These are phyloP conservation scores for Arabidopsis thaliana DNA, from an alignment of 345 rosid species.

Conservation along the genomic window DNA sequence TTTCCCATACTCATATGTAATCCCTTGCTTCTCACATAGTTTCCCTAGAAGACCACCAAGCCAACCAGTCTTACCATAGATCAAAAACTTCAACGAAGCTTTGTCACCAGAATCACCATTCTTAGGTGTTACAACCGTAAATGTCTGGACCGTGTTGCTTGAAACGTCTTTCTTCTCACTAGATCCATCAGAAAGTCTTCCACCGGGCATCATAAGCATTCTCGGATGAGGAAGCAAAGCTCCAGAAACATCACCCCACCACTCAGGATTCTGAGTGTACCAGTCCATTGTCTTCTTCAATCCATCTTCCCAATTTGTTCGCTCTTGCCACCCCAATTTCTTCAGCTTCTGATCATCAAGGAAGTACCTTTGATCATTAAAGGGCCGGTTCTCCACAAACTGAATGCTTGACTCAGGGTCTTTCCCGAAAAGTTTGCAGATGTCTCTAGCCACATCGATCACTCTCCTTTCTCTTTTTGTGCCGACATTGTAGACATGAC, in stretches of 20 bases:
- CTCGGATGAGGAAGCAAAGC: conserved; percentile 68
- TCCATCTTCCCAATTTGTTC: conserved; percentile 66
- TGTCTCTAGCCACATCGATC: conserved; percentile 62
- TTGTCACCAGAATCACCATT: conserved; percentile 25
- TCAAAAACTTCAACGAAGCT: conserved; percentile 53
- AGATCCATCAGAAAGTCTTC: conserved; percentile 49
- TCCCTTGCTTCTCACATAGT: conserved; percentile 51
- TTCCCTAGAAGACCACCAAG: conserved; percentile 63
- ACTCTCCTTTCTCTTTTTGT: conserved; percentile 65
- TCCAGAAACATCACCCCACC: conserved; percentile 76
- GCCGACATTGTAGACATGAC: conserved; percentile 69
- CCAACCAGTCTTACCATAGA: conserved; percentile 69
- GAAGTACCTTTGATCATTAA: conserved; percentile 67
- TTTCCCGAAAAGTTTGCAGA: conserved; percentile 56
- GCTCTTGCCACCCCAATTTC: conserved; percentile 65
- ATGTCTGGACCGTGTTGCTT: conserved; percentile 54
- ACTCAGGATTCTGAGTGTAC: conserved; percentile 58
- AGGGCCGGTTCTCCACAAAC: conserved; percentile 65
- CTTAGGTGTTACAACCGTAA: conserved; percentile 60
- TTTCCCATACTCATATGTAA: conserved; percentile 55
- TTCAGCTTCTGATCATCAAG: conserved; percentile 69
- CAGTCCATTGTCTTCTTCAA: conserved; percentile 63
- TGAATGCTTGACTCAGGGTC: conserved; percentile 50
- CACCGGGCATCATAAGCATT: conserved; percentile 75
- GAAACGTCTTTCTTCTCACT: conserved; percentile 48